A percentile compares a stretch with the other conserved stretches of the same genome.
Evolutionary conservation across 2,329 filamentous ascomycete genomes (phyloP).

Genomic region (Phialocephala sp.): DNA sequence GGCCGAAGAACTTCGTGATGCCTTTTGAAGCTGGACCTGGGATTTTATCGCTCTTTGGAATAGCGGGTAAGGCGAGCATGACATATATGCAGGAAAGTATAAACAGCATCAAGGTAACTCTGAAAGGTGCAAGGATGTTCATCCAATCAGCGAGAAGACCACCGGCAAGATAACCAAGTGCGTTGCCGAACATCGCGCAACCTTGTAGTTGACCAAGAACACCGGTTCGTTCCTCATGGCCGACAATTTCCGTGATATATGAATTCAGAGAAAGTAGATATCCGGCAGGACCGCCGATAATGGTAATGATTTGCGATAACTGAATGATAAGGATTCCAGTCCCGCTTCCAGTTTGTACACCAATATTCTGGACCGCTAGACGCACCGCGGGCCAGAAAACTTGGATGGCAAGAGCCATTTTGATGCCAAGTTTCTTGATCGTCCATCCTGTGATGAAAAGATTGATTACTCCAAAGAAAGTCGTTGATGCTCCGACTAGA

Average conservation of each 20-base stretch:
- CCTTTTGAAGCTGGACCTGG: conserved; percentile 42
- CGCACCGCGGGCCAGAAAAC: conserved; percentile 69
- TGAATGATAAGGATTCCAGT: conserved; percentile 73
- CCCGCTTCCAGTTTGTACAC: conserved; percentile 64
- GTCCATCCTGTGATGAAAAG: conserved; percentile 71
- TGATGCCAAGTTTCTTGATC: conserved; percentile 70
- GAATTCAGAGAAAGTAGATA: conserved; percentile 74
- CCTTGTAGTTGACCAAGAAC: conserved; percentile 71
- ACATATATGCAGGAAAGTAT: conserved; percentile 49
- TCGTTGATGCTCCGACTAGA: conserved; percentile 71
- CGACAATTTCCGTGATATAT: conserved; percentile 68
- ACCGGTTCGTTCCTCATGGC: conserved; percentile 63
- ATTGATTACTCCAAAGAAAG: conserved; percentile 70
- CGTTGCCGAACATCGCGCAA: conserved; percentile 69
- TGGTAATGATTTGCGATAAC: conserved; percentile 68
- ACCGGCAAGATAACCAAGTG: conserved; percentile 67
- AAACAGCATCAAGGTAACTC: conserved; percentile 65
- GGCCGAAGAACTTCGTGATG: conserved; percentile 64
- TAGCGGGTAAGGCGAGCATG: conserved; percentile 51
- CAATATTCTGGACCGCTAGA: conserved; percentile 67
- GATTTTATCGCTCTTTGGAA: conserved; percentile 53
- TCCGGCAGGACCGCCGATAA: conserved; percentile 71
- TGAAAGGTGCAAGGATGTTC: conserved; percentile 68
- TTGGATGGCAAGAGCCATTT: conserved; percentile 65
- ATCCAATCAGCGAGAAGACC: conserved; percentile 68